Evolutionary conservation across 2,329 filamentous ascomycete genomes (phyloP).

Genomic region (Graphilbum sp.): DNA sequence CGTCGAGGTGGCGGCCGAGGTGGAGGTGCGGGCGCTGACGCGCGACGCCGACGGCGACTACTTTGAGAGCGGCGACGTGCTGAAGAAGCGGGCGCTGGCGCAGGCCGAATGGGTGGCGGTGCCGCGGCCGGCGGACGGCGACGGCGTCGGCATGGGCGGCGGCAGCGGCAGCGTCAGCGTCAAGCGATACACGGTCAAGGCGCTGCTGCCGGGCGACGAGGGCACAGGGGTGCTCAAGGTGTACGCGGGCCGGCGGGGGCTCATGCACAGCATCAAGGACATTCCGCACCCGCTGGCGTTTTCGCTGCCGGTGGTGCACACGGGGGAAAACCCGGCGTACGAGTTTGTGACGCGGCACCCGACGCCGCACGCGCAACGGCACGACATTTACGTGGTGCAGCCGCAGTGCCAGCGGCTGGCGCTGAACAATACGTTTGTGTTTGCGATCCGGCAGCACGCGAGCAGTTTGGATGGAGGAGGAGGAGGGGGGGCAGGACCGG

Average conservation of each 20-base stretch:
- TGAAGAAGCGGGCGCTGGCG: slow-evolving; percentile 72
- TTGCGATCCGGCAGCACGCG: slow-evolving; percentile 85
- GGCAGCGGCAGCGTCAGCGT: slow-evolving; percentile 33
- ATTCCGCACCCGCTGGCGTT: slow-evolving; percentile 87
- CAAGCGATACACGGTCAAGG: slow-evolving; percentile 90
- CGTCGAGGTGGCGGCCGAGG: slow-evolving; percentile 81
- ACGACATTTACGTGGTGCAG: slow-evolving; percentile 93
- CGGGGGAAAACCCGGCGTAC: slow-evolving; percentile 83
- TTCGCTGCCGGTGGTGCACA: slow-evolving; percentile 76
- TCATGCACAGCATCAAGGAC: slow-evolving; percentile 96
- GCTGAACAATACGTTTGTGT: slow-evolving; percentile 95
- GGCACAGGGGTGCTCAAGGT: slow-evolving; percentile 76
- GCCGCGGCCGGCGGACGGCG: background rate
- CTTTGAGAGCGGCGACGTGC: slow-evolving; percentile 78
- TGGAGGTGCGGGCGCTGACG: slow-evolving; percentile 68
- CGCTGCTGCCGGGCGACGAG: slow-evolving; percentile 78
- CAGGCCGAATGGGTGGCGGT: slow-evolving; percentile 70
- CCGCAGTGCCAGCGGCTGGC: slow-evolving; percentile 81
- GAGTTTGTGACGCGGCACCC: slow-evolving; percentile 88
- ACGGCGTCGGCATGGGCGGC: background rate
- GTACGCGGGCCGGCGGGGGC: slow-evolving; percentile 81
- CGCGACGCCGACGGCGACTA: slow-evolving; percentile 78
- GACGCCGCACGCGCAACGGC: slow-evolving; percentile 90
- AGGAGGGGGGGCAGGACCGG: slow-evolving; percentile 7
- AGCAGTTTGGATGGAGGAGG: slow-evolving; percentile 32